Conservation (phyloP, 1,284 basidiomycete genomes). For the Pseudozyma thailandica region DNA sequence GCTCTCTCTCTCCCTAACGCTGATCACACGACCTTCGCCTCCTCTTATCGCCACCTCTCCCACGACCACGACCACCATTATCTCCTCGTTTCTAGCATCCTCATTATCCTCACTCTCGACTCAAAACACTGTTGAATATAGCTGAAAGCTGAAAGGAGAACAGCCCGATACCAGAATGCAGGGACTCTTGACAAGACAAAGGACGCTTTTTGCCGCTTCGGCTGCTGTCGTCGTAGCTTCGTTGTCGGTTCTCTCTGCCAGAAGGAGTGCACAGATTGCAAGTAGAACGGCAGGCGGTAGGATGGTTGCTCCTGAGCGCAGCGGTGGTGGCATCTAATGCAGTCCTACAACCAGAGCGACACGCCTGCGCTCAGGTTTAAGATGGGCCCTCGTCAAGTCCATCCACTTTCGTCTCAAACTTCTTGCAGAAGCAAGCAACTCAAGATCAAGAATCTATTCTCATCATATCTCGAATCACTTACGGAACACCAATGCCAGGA, state of each 20-base stretch:
- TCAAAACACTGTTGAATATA: background rate
- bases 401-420: too few relatives aligned
- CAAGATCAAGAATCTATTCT: too few relatives aligned
- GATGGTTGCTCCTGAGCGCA: slow-evolving; percentile 40
- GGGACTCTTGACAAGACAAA: slow-evolving; percentile 27
- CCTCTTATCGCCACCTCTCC: slow-evolving; percentile 1
- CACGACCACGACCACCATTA: background rate
- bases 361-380: background rate
- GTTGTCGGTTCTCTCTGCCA: slow-evolving; percentile 40
- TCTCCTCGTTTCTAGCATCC: background rate
- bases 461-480: too few relatives aligned
- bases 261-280: slow-evolving; percentile 38
- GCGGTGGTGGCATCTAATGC: slow-evolving; percentile 44
- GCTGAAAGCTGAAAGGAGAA: background rate
- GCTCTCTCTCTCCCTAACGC: background rate
- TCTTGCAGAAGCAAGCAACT: too few relatives aligned
- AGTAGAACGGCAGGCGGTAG: slow-evolving; percentile 37
- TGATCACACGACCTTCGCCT: background rate
- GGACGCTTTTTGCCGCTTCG: slow-evolving; percentile 34
- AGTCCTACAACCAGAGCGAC: background rate
- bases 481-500: too few relatives aligned
- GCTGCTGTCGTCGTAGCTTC: slow-evolving; percentile 37
- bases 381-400: background rate
- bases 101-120: background rate
- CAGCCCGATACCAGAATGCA: slow-evolving; percentile 16